Evolutionary conservation across 1,284 basidiomycete genomes (phyloP), one percentile per base, ranked within the genome.

Genomic region (Microbotryum silenes-acaulis): DNA sequence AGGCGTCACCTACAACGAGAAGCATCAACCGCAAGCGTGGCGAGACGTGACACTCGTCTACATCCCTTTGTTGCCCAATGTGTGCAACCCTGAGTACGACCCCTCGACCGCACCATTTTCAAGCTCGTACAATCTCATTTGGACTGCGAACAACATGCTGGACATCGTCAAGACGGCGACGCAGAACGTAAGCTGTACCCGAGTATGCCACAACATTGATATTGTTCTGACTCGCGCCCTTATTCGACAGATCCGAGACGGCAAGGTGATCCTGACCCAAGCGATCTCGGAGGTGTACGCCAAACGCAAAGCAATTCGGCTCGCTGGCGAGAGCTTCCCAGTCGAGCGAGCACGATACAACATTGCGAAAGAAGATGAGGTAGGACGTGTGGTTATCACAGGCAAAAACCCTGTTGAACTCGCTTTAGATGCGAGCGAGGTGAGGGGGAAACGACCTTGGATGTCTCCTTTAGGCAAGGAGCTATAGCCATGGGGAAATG

Each of bases 61-160:
- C 46, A 45, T 62, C 33, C 60, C 56, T 21, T 37, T 62, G 54
- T 21, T 62, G 33, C 60, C 60, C 29, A 52, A 52, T n/a, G 51
- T 33, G 16, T 29, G 6, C 51, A 52, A 66, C 51, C 66, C 66
- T 18, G 56, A 51, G 16, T 63, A 65, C 47, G 66, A 68, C 45
- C 66, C 66, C 2, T 63, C 66, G 16, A 51, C 54, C 5, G 63
- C 64, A n/a, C 46, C 64, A 2, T 66, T 65, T 49, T 63, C 61
- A 4, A 57, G 59, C 20, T 62, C 60, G 6, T 68, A 68, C 52
- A 68, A 68, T 21, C 58, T 68, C 44, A 54, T 55, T 9, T 68
- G 66, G 66, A 66, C 61, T 4, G 59, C 59, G 12, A 56, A 68
- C 21, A 64, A 68, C 37, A 61, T 68, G 23, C 54, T 61, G 37